Conservation (phyloP, 352 stramenopile genomes). For the Phytophthora meadii region DNA sequence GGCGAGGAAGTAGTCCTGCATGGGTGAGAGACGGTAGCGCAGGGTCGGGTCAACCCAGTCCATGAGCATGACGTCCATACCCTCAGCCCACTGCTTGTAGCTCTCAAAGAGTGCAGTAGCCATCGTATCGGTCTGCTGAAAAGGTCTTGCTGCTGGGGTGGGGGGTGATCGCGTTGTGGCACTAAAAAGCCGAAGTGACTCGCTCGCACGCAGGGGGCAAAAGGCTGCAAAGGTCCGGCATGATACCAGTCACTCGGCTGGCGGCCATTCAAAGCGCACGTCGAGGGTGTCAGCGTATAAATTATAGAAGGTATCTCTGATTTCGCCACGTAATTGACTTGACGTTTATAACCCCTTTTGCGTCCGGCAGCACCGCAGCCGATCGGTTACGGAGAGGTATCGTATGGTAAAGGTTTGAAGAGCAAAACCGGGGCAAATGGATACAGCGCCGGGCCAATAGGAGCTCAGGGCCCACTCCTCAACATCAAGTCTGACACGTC, state of each 20-base stretch:
- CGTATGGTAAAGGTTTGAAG: background rate
- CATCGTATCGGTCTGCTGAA: conserved; percentile 30
- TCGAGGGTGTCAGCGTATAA: conserved; percentile 24
- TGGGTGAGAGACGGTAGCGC: conserved; percentile 41
- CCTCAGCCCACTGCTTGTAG: conserved; percentile 45
- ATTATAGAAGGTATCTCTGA: conserved; percentile 24
- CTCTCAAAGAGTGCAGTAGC: conserved; percentile 41
- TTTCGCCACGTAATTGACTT: conserved; percentile 16
- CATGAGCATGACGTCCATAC: conserved; percentile 45
- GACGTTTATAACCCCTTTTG: background rate
- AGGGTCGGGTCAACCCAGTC: conserved; percentile 48
- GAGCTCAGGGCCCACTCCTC: conserved; percentile 3
- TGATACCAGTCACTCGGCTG: conserved; percentile 31
- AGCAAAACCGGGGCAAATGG: conserved; percentile 5
- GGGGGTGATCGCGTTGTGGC: conserved; percentile 23
- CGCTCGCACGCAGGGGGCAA: conserved; percentile 3
- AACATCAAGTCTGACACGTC: conserved; percentile 38
- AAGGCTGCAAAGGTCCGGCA: conserved; percentile 26
- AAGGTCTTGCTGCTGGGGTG: conserved; percentile 12
- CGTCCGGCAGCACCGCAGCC: conserved; percentile 3
- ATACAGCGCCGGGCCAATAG: conserved; percentile 15
- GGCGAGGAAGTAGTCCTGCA: conserved; percentile 44
- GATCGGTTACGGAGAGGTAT: conserved; percentile 24
- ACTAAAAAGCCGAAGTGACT: conserved; percentile 43
- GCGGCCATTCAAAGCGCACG: conserved; percentile 43